These are phyloP conservation scores for Mortierella sp. DNA, from an alignment of 371 early-diverging fungal genomes.

Conservation along the genomic window DNA sequence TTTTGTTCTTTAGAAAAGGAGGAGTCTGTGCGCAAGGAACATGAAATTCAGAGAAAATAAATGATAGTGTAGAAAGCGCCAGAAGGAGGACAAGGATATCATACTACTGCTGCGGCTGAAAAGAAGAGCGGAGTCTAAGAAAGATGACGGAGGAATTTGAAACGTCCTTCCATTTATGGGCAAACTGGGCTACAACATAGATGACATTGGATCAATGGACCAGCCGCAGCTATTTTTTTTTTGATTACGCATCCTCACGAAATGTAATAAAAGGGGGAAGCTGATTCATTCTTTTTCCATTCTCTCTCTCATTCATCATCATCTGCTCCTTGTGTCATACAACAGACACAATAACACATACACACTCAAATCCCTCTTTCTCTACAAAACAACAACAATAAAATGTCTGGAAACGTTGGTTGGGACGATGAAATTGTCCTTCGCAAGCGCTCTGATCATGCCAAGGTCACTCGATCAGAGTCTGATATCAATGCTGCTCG, in stretches of 20 bases:
- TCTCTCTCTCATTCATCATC: background rate
- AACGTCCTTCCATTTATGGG: background rate
- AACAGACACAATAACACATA: background rate
- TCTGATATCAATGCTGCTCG: conserved; percentile 86
- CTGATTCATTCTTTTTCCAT: background rate
- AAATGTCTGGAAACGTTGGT: conserved; percentile 60
- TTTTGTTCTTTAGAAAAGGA: too few relatives aligned
- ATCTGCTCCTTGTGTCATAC: background rate
- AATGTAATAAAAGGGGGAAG: background rate
- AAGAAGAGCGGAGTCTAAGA: too few relatives aligned
- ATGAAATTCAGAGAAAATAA: too few relatives aligned
- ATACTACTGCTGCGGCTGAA: too few relatives aligned
- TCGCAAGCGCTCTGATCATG: conserved; percentile 78
- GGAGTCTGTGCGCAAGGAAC: too few relatives aligned
- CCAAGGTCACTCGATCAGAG: conserved; percentile 75
- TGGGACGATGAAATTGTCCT: conserved; percentile 86
- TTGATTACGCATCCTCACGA: background rate
- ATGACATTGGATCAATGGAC: conserved; percentile 9
- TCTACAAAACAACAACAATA: conserved; percentile 1
- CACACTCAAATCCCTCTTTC: background rate
- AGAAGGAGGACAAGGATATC: too few relatives aligned
- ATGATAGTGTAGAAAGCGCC: too few relatives aligned
- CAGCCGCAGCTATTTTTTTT: background rate
- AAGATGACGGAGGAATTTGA: background rate
- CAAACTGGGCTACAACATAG: background rate